Conservation (phyloP, 1,139 yeast species). For the Kodamaea sp. region DNA sequence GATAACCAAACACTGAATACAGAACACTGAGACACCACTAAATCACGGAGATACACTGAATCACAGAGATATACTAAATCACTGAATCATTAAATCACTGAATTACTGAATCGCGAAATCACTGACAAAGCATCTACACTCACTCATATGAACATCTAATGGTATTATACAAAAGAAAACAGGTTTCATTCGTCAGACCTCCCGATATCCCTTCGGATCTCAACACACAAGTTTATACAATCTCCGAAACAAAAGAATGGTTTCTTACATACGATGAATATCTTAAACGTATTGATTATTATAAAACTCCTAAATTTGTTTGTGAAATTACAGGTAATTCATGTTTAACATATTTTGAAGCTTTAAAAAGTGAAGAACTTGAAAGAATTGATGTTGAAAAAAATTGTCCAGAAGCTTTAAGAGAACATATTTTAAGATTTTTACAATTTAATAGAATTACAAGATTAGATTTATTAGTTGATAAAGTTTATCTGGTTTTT, state of each 20-base stretch:
- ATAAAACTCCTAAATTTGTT: slow-evolving; percentile 73
- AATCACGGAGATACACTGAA: neutral
- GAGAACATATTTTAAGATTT: slow-evolving; percentile 83
- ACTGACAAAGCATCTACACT: neutral
- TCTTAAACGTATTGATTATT: slow-evolving; percentile 64
- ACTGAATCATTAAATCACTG: neutral
- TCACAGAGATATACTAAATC: no score
- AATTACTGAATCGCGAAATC: neutral
- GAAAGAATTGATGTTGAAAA: slow-evolving; percentile 72
- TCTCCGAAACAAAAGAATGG: slow-evolving; percentile 87
- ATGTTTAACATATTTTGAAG: slow-evolving; percentile 86
- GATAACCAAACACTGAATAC: neutral
- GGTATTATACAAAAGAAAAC: slow-evolving; percentile 75
- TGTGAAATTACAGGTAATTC: slow-evolving; percentile 96
- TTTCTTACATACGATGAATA: slow-evolving; percentile 74
- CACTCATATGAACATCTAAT: slow-evolving; percentile 16
- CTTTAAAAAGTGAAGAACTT: slow-evolving; percentile 67
- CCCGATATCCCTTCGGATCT: slow-evolving; percentile 53
- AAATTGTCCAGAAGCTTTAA: slow-evolving; percentile 84
- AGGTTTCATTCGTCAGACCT: slow-evolving; percentile 56
- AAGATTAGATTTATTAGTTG: slow-evolving; percentile 82
- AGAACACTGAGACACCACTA: no score
- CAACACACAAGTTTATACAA: slow-evolving; percentile 63
- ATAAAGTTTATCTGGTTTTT: slow-evolving; percentile 71
- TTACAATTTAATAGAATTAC: slow-evolving; percentile 83